A percentile compares a stretch with the other conserved stretches of the same genome.
phyloP scores from a whole-genome alignment of 2,329 filamentous ascomycete species.

The Basipetospora chlamydospora region DNA sequence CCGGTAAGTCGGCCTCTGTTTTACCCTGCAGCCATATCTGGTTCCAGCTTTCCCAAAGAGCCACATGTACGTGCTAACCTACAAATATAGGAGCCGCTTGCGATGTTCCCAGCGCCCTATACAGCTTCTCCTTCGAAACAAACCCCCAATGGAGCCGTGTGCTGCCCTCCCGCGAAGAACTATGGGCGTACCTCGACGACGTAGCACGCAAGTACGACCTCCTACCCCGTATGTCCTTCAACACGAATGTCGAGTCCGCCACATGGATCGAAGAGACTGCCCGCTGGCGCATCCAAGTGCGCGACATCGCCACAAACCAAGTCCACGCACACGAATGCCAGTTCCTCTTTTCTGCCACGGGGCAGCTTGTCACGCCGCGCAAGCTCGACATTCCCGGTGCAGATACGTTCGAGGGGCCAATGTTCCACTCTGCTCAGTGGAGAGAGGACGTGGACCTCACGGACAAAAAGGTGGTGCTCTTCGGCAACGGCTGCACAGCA shows the following conservation, averaged over 20 bases:
- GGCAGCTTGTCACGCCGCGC: conserved; percentile 18
- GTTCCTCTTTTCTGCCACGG: conserved; percentile 22
- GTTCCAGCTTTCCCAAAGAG: not conserved
- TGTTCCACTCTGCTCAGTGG: conserved; percentile 27
- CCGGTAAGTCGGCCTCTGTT: conserved; percentile 21
- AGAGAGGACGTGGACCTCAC: conserved; percentile 22
- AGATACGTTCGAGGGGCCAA: conserved; percentile 31
- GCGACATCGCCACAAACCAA: conserved; percentile 11
- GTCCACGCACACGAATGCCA: conserved; percentile 22
- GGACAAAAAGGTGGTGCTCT: conserved; percentile 8
- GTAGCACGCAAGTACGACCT: conserved; percentile 33
- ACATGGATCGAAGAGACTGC: conserved; percentile 21
- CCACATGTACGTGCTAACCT: not conserved
- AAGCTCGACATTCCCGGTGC: conserved; percentile 31
- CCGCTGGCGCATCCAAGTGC: conserved; percentile 20
- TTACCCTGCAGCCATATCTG: too few relatives aligned
- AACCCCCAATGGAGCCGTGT: conserved; percentile 46
- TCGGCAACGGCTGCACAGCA: conserved; percentile 37
- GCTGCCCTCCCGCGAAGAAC: conserved; percentile 40
- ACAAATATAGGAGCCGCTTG: conserved; percentile 26
- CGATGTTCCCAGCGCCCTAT: conserved; percentile 44
- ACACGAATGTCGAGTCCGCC: conserved; percentile 20
- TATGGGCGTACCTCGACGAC: conserved; percentile 38
- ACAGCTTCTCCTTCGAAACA: conserved; percentile 45
- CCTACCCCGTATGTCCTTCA: conserved; percentile 21